These are phyloP conservation scores for Polygonum aviculare DNA, from an alignment of 148 eudicot genomes.

Conservation along the genomic window DNA sequence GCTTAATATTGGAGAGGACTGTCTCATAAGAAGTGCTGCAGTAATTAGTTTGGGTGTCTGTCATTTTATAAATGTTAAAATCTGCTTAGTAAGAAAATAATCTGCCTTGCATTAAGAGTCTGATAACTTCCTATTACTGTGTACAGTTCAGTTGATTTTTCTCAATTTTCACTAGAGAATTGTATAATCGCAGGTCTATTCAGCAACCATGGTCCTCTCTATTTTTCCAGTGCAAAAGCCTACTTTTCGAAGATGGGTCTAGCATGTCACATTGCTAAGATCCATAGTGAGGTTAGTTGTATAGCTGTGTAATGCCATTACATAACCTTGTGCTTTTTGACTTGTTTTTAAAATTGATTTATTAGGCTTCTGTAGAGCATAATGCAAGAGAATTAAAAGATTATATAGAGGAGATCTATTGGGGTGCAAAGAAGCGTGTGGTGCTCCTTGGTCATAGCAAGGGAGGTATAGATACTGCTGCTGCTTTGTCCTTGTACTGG, in stretches of 20 bases:
- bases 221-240: slow-evolving; percentile 61
- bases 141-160: neutral
- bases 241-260: slow-evolving; percentile 88
- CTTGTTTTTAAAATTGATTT: neutral
- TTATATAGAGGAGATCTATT: slow-evolving; percentile 85
- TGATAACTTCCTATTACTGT: neutral
- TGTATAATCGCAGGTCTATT: slow-evolving; percentile 62
- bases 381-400: slow-evolving; percentile 86
- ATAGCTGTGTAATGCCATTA: slow-evolving; percentile 5
- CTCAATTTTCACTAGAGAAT: neutral
- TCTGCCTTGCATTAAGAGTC: neutral
- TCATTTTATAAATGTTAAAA: neutral
- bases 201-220: slow-evolving; percentile 98
- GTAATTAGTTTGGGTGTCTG: neutral
- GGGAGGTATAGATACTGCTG: slow-evolving; percentile 97
- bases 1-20: neutral
- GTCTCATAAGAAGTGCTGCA: neutral
- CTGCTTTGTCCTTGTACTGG: slow-evolving; percentile 95
- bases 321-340: neutral
- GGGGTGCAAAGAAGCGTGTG: slow-evolving; percentile 82
- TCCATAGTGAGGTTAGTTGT: slow-evolving; percentile 87
- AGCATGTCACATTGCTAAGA: slow-evolving; percentile 96
- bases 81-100: neutral
- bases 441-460: slow-evolving; percentile 96
- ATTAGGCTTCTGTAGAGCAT: slow-evolving; percentile 88